Percentiles rank a stretch among this genome's conserved stretches.
These are phyloP conservation scores for Yamadazyma diddensiae DNA, from an alignment of 1,139 yeast genomes.

Conservation along the genomic window DNA sequence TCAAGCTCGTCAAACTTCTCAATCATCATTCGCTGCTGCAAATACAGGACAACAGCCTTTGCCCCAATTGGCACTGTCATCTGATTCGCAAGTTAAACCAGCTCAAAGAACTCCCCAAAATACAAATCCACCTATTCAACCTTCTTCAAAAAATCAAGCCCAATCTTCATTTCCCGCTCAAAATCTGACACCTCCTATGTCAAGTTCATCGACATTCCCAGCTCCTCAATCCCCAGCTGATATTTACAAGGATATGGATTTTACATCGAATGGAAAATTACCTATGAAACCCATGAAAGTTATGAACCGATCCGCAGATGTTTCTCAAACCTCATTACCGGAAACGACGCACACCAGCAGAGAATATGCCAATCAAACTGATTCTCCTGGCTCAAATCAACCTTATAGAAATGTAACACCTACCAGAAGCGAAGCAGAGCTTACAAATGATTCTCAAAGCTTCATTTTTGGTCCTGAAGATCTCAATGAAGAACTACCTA, in stretches of 20 bases:
- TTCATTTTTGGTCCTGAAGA: slow-evolving; percentile 26
- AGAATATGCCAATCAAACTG: slow-evolving; percentile 5
- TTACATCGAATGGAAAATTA: slow-evolving; percentile 42
- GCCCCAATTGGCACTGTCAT: too few species aligned
- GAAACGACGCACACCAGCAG: slow-evolving; percentile 8
- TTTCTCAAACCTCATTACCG: slow-evolving; percentile 14
- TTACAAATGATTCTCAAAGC: slow-evolving; percentile 29
- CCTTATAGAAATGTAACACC: slow-evolving; percentile 9
- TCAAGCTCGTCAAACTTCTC: slow-evolving; percentile 12
- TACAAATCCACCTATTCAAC: slow-evolving; percentile 1
- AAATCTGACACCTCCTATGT: too few species aligned
- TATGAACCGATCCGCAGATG: slow-evolving; percentile 18
- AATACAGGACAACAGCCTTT: slow-evolving; percentile 4
- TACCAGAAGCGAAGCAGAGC: slow-evolving; percentile 11
- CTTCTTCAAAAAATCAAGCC: slow-evolving; percentile 2
- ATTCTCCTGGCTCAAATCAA: slow-evolving; percentile 5
- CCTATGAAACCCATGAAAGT: slow-evolving; percentile 45
- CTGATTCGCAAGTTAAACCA: too few species aligned
- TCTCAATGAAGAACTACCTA: slow-evolving; percentile 5
- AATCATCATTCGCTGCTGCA: slow-evolving; percentile 9
- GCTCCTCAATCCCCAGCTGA: slow-evolving; percentile 4
- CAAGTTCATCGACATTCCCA: too few species aligned
- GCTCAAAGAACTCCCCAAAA: too few species aligned
- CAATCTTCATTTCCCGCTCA: too few species aligned
- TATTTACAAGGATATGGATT: slow-evolving; percentile 35